Conservation (phyloP, 1,284 basidiomycete species). For the Leccinum pseudoinsigne region DNA sequence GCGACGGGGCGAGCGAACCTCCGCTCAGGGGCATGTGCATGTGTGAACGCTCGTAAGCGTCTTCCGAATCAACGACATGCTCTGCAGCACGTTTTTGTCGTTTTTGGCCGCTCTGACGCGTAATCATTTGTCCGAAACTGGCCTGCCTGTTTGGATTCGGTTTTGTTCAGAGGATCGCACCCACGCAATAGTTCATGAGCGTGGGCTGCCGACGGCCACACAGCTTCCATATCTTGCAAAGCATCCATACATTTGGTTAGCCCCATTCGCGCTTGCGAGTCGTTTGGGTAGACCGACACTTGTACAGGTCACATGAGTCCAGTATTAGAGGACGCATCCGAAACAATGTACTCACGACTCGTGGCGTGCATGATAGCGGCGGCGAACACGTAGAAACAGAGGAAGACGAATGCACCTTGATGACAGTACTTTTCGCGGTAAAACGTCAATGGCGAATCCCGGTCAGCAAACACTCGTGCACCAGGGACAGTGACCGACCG, state of each 20-base stretch:
- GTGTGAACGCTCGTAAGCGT: conserved; percentile 32
- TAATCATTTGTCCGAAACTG: conserved; percentile 16
- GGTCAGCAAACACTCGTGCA: conserved; percentile 7
- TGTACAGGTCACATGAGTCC: conserved; percentile 9
- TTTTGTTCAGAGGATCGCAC: conserved; percentile 49
- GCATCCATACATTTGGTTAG: conserved; percentile 69
- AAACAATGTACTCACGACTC: conserved; percentile 41
- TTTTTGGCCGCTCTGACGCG: conserved; percentile 40
- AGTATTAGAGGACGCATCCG: background rate
- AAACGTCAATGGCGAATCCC: conserved; percentile 42
- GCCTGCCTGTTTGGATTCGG: conserved; percentile 11
- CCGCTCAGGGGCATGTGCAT: conserved; percentile 16
- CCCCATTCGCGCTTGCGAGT: conserved; percentile 68
- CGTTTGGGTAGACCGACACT: conserved; percentile 60
- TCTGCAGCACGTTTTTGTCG: conserved; percentile 38
- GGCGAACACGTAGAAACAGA: conserved; percentile 82
- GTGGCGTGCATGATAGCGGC: conserved; percentile 83
- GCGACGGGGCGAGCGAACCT: conserved; percentile 11
- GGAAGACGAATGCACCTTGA: conserved; percentile 66
- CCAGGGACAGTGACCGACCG: conserved; percentile 39
- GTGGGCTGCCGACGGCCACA: conserved; percentile 78
- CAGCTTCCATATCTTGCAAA: conserved; percentile 65
- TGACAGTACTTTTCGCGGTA: conserved; percentile 68
- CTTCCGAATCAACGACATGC: conserved; percentile 33
- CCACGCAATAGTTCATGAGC: conserved; percentile 74